Evolutionary conservation across 805 yeast species (phyloP).

Genomic region (Kodamaea jinghongensis): DNA sequence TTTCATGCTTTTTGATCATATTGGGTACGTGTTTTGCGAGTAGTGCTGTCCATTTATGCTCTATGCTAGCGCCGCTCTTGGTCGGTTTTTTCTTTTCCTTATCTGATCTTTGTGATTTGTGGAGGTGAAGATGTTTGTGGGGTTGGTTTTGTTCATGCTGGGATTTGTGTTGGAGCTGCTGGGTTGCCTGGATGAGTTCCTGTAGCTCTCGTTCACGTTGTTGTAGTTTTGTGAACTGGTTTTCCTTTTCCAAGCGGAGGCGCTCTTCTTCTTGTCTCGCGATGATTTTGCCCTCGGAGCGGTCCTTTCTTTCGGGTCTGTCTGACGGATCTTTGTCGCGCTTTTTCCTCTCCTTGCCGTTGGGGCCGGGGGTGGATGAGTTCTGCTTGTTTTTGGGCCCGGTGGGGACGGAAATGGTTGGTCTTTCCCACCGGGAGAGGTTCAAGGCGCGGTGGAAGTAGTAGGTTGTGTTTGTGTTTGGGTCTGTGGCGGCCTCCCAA

Average conservation of each 20-base stretch:
- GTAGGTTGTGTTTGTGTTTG: conserved; percentile 43
- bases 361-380: no score
- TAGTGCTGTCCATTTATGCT: conserved; percentile 40
- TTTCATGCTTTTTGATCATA: conserved; percentile 61
- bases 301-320: conserved; percentile 2
- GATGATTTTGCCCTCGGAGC: conserved; percentile 15
- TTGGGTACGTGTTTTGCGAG: conserved; percentile 83
- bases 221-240: conserved; percentile 30
- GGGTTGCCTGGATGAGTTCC: conserved; percentile 26
- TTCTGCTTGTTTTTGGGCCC: conserved; percentile 25
- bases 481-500: conserved; percentile 60
- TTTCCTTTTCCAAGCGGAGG: conserved; percentile 30
- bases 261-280: conserved; percentile 36
- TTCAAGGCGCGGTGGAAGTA: conserved; percentile 52
- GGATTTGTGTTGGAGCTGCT: background rate
- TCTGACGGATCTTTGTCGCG: background rate
- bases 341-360: conserved; percentile 6
- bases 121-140: background rate
- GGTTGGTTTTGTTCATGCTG: background rate
- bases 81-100: conserved; percentile 11
- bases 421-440: conserved; percentile 60
- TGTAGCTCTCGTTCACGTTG: conserved; percentile 36
- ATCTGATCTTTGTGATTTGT: background rate
- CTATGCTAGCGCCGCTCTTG: conserved; percentile 12
- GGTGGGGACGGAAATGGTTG: conserved; percentile 36